phyloP scores from a whole-genome alignment of 495 filamentous ascomycete genomes.

The Elasticomyces elasticus region DNA sequence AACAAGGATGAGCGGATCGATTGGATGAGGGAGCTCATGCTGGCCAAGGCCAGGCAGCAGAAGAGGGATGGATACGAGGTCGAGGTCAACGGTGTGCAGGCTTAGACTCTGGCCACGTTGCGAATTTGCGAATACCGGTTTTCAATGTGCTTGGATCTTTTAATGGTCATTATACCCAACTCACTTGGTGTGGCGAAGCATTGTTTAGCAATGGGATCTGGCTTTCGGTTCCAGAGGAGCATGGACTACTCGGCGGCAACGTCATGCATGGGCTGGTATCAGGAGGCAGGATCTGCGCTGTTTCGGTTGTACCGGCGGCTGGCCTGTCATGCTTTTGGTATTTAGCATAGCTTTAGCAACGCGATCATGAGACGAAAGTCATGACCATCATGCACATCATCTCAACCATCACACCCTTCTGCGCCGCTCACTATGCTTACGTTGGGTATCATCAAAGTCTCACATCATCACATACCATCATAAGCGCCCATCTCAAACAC shows the following conservation, averaged over 20 bases:
- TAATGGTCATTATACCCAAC: background rate
- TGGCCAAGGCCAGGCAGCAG: constrained; percentile 78
- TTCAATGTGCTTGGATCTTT: background rate
- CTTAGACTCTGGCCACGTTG: background rate
- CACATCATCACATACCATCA: background rate
- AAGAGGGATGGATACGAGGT: constrained; percentile 73
- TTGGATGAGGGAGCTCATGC: constrained; percentile 98
- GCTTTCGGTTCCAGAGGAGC: background rate
- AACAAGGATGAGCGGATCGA: constrained; percentile 82
- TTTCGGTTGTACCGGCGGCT: background rate
- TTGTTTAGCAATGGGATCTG: background rate
- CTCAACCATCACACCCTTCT: background rate
- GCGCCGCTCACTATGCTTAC: background rate
- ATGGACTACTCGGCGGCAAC: background rate
- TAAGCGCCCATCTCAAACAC: background rate
- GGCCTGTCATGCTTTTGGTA: background rate
- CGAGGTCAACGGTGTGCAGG: constrained; percentile 57
- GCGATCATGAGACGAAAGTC: constrained; percentile 1
- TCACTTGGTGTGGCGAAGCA: background rate
- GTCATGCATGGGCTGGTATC: background rate
- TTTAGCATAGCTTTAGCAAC: constrained; percentile 7
- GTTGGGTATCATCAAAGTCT: background rate
- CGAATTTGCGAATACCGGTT: background rate
- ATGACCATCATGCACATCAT: background rate
- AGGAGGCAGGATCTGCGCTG: background rate